Evolutionary conservation across 2,329 filamentous ascomycete genomes (phyloP).

Genomic region (Coniella vitis): DNA sequence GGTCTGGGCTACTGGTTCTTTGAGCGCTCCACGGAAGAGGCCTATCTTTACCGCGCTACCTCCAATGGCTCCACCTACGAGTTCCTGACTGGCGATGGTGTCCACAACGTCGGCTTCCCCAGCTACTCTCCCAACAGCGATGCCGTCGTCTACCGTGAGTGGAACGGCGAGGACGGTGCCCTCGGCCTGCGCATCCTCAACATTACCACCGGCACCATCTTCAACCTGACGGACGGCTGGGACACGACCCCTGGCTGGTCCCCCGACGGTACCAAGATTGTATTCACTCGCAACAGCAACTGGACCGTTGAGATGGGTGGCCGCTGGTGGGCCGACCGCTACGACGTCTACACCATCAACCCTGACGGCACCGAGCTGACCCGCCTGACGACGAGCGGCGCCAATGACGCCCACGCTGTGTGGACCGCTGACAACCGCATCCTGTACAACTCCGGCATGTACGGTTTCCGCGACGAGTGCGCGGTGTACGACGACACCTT

Average conservation of each 20-base stretch:
- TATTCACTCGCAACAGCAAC: slow-evolving; percentile 31
- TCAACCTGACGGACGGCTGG: slow-evolving; percentile 28
- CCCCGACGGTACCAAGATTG: slow-evolving; percentile 30
- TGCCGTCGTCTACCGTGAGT: slow-evolving; percentile 29
- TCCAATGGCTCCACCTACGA: slow-evolving; percentile 18
- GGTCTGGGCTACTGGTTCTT: slow-evolving; percentile 35
- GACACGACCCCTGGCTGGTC: slow-evolving; percentile 34
- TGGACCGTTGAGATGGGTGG: slow-evolving; percentile 8
- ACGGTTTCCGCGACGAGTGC: slow-evolving; percentile 35
- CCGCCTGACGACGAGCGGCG: slow-evolving; percentile 27
- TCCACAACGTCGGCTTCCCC: slow-evolving; percentile 32
- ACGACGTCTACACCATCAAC: slow-evolving; percentile 34
- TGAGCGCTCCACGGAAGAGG: slow-evolving; percentile 21
- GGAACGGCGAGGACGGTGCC: slow-evolving; percentile 17
- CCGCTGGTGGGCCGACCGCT: slow-evolving; percentile 21
- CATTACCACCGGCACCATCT: slow-evolving; percentile 19
- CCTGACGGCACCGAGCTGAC: slow-evolving; percentile 32
- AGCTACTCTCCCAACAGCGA: slow-evolving; percentile 31
- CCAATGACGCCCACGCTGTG: slow-evolving; percentile 38
- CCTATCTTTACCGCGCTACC: slow-evolving; percentile 13
- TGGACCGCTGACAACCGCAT: slow-evolving; percentile 36
- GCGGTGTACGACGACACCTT: slow-evolving; percentile 35
- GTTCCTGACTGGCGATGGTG: slow-evolving; percentile 25
- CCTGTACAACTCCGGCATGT: slow-evolving; percentile 34
- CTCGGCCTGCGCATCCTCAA: slow-evolving; percentile 28